These are phyloP conservation scores for Phyllosticta citribraziliensis DNA, from an alignment of 2,329 filamentous ascomycete species.

Conservation along the genomic window DNA sequence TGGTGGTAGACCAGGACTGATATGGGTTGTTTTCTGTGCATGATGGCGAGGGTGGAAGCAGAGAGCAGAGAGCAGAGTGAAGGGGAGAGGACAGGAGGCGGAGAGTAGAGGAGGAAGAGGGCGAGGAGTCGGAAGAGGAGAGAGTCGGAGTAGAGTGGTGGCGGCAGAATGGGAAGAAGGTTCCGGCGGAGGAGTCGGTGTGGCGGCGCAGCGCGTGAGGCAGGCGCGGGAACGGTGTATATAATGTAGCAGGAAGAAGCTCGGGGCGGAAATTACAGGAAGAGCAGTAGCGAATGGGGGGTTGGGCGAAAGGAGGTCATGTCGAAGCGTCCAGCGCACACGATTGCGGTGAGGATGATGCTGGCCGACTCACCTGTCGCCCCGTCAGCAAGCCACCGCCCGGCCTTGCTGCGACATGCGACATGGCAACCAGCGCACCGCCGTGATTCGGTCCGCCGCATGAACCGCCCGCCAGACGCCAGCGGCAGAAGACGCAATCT, in stretches of 20 bases:
- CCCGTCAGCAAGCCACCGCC: not conserved
- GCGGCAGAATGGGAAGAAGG: not conserved
- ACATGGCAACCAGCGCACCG: constrained; percentile 1
- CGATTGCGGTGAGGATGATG: not conserved
- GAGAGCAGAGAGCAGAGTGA: not conserved
- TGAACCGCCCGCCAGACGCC: not conserved
- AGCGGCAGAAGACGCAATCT: not conserved
- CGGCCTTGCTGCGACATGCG: constrained; percentile 1
- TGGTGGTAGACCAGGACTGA: constrained; percentile 64
- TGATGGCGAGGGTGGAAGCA: constrained; percentile 28
- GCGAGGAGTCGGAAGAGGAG: not conserved
- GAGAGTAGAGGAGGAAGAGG: not conserved
- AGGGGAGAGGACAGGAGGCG: not conserved
- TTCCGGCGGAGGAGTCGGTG: not conserved
- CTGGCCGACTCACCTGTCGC: not conserved
- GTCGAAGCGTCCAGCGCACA: not conserved
- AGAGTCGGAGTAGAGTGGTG: not conserved
- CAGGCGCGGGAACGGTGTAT: constrained; percentile 1
- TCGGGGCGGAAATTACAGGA: constrained; percentile 9
- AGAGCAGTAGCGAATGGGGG: not conserved
- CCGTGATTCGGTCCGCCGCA: not conserved
- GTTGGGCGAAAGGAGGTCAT: not conserved
- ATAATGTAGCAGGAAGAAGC: not conserved
- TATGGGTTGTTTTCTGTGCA: constrained; percentile 61
- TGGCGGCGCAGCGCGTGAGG: not conserved